phyloP scores from a whole-genome alignment of 805 yeast species.

The Candida tammaniensis region DNA sequence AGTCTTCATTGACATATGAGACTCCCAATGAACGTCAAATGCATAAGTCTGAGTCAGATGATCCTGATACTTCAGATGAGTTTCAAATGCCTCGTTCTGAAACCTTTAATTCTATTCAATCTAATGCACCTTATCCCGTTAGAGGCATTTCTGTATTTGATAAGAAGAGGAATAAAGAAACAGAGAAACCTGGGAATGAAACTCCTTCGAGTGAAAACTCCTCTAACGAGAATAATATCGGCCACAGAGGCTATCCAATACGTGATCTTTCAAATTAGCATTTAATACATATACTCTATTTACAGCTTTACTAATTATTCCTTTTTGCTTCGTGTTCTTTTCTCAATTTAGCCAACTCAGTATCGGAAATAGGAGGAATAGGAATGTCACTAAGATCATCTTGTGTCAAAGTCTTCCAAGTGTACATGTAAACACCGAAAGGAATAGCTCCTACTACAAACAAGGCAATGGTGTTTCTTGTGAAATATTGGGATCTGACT shows the following conservation, averaged over 20 bases:
- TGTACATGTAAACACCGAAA: slow-evolving; percentile 60
- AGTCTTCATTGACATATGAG: slow-evolving; percentile 5
- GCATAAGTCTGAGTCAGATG: no score
- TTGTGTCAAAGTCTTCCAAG: slow-evolving; percentile 61
- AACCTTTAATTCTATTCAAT: slow-evolving; percentile 2
- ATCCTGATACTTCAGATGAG: no score
- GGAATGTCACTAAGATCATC: slow-evolving; percentile 93
- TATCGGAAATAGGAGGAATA: slow-evolving; percentile 85
- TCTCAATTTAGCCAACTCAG: slow-evolving; percentile 68
- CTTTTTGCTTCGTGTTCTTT: slow-evolving; percentile 59
- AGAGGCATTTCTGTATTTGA: slow-evolving; percentile 28
- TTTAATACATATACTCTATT: slow-evolving; percentile 11
- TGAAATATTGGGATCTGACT: slow-evolving; percentile 84
- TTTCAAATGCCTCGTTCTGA: neutral
- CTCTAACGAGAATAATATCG: neutral
- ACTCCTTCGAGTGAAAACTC: slow-evolving; percentile 1
- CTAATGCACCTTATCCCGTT: slow-evolving; percentile 28
- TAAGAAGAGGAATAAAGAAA: slow-evolving; percentile 2
- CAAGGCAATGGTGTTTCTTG: slow-evolving; percentile 68
- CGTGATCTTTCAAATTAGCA: slow-evolving; percentile 5
- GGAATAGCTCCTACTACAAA: slow-evolving; percentile 61
- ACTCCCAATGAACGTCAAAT: neutral
- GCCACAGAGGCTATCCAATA: slow-evolving; percentile 11
- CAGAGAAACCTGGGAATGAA: slow-evolving; percentile 1
- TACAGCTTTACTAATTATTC: slow-evolving; percentile 12